Conservation (phyloP, 225 moss, liverwort and hornwort genomes). For the Climacium dendroides region DNA sequence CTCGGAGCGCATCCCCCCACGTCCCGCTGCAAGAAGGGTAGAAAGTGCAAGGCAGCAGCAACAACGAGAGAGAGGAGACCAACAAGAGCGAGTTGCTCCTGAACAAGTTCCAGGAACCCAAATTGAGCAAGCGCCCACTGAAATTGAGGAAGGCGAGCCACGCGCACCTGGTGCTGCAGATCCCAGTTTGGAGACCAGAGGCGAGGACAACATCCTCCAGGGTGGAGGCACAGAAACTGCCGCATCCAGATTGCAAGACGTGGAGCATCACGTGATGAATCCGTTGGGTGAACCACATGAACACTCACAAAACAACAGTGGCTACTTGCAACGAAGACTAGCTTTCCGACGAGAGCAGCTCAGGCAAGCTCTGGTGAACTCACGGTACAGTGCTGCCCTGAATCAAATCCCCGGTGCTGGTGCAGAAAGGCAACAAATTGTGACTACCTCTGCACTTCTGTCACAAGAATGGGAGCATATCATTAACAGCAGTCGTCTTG, state of each 20-base stretch:
- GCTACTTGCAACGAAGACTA: constrained; percentile 12
- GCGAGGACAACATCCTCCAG: background rate
- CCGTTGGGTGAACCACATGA: background rate
- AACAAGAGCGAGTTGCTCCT: background rate
- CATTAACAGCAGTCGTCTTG: constrained; percentile 27
- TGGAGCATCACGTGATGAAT: background rate
- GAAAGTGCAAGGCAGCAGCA: constrained; percentile 61
- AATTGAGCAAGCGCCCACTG: background rate
- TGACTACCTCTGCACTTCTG: constrained; percentile 32
- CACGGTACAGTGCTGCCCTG: constrained; percentile 8
- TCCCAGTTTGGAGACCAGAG: background rate
- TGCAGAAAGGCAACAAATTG: constrained; percentile 37
- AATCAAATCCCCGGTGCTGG: constrained; percentile 11
- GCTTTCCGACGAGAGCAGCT: constrained; percentile 51
- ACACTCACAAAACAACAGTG: background rate
- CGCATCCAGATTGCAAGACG: background rate
- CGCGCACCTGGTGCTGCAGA: background rate
- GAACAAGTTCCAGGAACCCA: background rate
- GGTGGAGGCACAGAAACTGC: background rate
- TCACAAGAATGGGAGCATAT: constrained; percentile 65
- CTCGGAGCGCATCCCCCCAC: constrained; percentile 44
- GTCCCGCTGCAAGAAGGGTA: constrained; percentile 50
- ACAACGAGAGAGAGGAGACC: constrained; percentile 44
- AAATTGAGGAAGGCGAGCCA: constrained; percentile 17
- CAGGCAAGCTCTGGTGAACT: constrained; percentile 39